Percentiles rank a stretch among this genome's conserved stretches.
These are phyloP conservation scores for Somion occarium DNA, from an alignment of 1,284 basidiomycete genomes.

Conservation along the genomic window DNA sequence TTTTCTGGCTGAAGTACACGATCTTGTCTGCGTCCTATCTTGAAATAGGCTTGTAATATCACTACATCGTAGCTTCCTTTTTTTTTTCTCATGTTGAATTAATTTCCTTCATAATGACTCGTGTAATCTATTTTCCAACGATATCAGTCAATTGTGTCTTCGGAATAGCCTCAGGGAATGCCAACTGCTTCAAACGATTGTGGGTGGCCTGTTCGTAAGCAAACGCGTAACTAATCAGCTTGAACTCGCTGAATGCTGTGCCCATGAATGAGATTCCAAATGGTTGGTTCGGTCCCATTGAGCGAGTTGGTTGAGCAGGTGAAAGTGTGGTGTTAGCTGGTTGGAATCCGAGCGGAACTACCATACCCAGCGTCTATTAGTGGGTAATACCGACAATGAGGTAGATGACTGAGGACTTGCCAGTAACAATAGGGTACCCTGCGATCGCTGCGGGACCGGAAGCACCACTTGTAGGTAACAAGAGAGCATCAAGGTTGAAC, in stretches of 20 bases:
- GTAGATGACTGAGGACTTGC: constrained; percentile 16
- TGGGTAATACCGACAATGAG: not conserved
- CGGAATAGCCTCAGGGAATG: constrained; percentile 43
- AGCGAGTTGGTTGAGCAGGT: constrained; percentile 29
- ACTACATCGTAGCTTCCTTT: no score
- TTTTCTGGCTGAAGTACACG: no score
- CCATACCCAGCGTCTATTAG: constrained; percentile 4
- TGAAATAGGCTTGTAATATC: no score
- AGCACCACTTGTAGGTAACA: constrained; percentile 34
- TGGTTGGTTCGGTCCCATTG: constrained; percentile 37
- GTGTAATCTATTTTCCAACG: constrained; percentile 17
- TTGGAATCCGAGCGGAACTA: constrained; percentile 46
- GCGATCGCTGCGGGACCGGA: constrained; percentile 34
- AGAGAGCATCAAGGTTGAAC: constrained; percentile 39
- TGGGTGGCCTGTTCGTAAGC: constrained; percentile 53
- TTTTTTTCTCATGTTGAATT: not conserved
- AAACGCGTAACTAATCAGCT: constrained; percentile 44
- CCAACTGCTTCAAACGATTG: constrained; percentile 34
- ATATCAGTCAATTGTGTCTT: constrained; percentile 45
- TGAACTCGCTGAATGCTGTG: constrained; percentile 45
- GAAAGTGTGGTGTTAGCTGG: constrained; percentile 29
- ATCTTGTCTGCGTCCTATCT: no score
- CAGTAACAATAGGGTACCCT: constrained; percentile 38
- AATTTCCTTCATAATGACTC: not conserved
- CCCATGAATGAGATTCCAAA: constrained; percentile 49